These are phyloP conservation scores for Microstroma glucosiphilum DNA, from an alignment of 1,284 basidiomycete genomes.

Conservation along the genomic window DNA sequence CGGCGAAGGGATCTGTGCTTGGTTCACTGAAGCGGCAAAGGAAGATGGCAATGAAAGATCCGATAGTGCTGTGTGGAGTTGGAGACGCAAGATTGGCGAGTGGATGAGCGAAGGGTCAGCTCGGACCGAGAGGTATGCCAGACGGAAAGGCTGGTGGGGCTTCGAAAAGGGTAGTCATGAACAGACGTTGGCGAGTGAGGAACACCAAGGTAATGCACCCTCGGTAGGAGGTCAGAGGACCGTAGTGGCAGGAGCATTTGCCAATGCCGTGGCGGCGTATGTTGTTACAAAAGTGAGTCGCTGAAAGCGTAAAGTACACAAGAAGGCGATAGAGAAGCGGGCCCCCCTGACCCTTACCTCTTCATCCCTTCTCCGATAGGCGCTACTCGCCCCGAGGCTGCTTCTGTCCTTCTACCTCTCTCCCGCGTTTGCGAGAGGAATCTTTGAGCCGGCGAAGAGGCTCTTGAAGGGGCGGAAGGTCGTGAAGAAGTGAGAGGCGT, in stretches of 20 bases:
- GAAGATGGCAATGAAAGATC: neutral
- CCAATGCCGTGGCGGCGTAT: slow-evolving; percentile 66
- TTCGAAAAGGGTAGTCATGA: slow-evolving; percentile 59
- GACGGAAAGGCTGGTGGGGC: slow-evolving; percentile 73
- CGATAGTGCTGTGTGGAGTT: neutral
- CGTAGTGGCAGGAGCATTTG: slow-evolving; percentile 56
- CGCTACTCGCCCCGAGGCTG: slow-evolving; percentile 68
- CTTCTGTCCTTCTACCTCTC: slow-evolving; percentile 6
- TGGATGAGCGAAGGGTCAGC: slow-evolving; percentile 27
- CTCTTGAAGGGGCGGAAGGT: neutral
- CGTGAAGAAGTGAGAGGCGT: neutral
- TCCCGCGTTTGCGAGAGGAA: neutral
- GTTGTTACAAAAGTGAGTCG: slow-evolving; percentile 68
- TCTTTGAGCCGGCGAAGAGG: slow-evolving; percentile 5
- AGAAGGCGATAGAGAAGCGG: neutral
- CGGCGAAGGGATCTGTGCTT: slow-evolving; percentile 63
- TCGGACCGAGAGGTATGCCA: slow-evolving; percentile 67
- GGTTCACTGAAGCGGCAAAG: slow-evolving; percentile 16
- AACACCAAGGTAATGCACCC: slow-evolving; percentile 22
- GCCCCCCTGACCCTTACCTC: too few relatives aligned
- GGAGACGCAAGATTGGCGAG: slow-evolving; percentile 3
- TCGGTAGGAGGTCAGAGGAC: slow-evolving; percentile 30
- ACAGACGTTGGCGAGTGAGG: slow-evolving; percentile 27
- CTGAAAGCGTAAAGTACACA: neutral
- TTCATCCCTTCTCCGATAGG: slow-evolving; percentile 55